phyloP scores from a whole-genome alignment of 129 eudicot genomes.

The sunflower (Helianthus annuus) region DNA sequence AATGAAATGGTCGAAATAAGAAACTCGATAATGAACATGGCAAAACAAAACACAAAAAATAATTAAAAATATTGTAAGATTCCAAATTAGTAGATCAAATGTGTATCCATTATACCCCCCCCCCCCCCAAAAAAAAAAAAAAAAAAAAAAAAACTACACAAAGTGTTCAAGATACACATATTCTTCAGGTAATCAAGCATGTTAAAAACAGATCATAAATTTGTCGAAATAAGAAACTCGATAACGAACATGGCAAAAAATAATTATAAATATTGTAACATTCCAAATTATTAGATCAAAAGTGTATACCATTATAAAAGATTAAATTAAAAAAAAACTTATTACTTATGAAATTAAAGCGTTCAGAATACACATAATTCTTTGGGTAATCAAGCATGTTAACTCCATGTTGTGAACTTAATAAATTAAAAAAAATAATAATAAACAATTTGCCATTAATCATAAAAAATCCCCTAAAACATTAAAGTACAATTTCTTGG shows the following conservation, averaged over 20 bases:
- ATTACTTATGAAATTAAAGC: not conserved
- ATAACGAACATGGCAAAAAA: not conserved
- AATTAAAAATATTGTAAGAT: not conserved
- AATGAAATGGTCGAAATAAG: not conserved
- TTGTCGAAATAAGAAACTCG: not conserved
- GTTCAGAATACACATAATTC: not conserved
- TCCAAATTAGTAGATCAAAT: conserved; percentile 7
- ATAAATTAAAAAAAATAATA: not conserved
- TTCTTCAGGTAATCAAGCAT: not conserved
- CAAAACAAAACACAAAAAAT: not conserved
- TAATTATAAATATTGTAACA: not conserved
- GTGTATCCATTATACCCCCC: not conserved
- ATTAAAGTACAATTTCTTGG: conserved; percentile 5
- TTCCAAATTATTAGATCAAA: conserved; percentile 4
- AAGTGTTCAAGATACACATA: not conserved
- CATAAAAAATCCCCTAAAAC: not conserved
- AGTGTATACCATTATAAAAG: conserved; percentile 7
- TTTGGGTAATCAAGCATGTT: conserved; percentile 1
- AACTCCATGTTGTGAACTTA: not conserved
- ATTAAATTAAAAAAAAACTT: not conserved
- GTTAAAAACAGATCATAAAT: not conserved
- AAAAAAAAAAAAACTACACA: not conserved
- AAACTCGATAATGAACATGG: not conserved
- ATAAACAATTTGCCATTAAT: not conserved
- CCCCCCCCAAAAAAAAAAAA: not conserved